Evolutionary conservation across 768 basidiomycete genomes (phyloP).

Genomic region (Gautieria morchelliformis): DNA sequence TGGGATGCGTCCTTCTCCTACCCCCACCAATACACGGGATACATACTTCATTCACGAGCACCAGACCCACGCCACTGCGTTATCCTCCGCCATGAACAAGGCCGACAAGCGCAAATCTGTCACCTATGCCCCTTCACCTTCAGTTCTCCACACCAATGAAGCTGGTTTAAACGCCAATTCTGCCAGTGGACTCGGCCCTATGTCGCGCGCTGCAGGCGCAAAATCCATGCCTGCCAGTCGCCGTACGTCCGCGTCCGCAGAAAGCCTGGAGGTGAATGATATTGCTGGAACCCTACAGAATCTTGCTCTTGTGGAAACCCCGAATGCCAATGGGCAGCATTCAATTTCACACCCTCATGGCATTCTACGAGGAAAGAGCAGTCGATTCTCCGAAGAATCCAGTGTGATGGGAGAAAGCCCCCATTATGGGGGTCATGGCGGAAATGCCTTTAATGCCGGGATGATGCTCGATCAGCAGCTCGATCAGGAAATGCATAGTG

Average conservation of each 20-base stretch:
- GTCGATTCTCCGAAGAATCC: slow-evolving; percentile 42
- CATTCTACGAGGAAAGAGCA: slow-evolving; percentile 40
- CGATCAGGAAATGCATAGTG: slow-evolving; percentile 92
- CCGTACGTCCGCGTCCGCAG: slow-evolving; percentile 56
- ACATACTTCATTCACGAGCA: slow-evolving; percentile 21
- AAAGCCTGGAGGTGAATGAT: slow-evolving; percentile 76
- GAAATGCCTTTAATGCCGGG: slow-evolving; percentile 66
- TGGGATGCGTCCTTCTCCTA: slow-evolving; percentile 42
- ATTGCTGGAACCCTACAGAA: slow-evolving; percentile 67
- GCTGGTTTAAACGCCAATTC: slow-evolving; percentile 38
- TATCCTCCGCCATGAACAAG: slow-evolving; percentile 61
- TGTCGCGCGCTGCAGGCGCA: slow-evolving; percentile 57
- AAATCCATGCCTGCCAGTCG: slow-evolving; percentile 92
- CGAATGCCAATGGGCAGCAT: slow-evolving; percentile 26
- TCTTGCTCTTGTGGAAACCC: slow-evolving; percentile 54
- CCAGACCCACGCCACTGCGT: slow-evolving; percentile 17
- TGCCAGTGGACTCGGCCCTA: slow-evolving; percentile 4
- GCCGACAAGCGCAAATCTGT: slow-evolving; percentile 83
- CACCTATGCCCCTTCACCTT: slow-evolving; percentile 55
- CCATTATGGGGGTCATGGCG: slow-evolving; percentile 40
- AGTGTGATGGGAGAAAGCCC: slow-evolving; percentile 5
- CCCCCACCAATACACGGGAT: slow-evolving; percentile 34
- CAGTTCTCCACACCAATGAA: slow-evolving; percentile 67
- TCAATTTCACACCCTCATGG: slow-evolving; percentile 44
- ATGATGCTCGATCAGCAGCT: slow-evolving; percentile 91